A percentile compares a stretch with the other conserved stretches of the same genome.
These are phyloP conservation scores for Phaeomoniella chlamydospora DNA, from an alignment of 2,329 filamentous ascomycete species.

Conservation along the genomic window DNA sequence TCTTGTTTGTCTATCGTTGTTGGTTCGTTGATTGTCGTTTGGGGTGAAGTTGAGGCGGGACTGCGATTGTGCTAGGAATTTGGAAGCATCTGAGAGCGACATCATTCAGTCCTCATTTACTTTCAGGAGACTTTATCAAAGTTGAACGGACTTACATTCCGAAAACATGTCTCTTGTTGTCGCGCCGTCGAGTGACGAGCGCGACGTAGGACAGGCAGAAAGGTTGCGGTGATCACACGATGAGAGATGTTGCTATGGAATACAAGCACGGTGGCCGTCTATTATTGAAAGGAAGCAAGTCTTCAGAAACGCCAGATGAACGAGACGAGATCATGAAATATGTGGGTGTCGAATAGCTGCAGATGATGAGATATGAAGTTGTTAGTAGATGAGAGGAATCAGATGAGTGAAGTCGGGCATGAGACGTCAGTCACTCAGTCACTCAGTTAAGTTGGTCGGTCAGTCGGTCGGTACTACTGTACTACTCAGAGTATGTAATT, in stretches of 20 bases:
- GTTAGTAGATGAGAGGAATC: no score
- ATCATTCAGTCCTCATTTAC: not conserved
- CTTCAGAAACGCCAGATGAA: no score
- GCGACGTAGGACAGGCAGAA: constrained; percentile 1
- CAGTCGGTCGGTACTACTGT: no score
- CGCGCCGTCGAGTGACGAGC: constrained; percentile 4
- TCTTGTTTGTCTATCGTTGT: constrained; percentile 31
- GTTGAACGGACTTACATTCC: constrained; percentile 63
- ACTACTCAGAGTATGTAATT: no score
- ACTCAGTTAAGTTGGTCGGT: no score
- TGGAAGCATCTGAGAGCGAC: constrained; percentile 64
- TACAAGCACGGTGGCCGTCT: no score
- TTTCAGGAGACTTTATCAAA: constrained; percentile 1
- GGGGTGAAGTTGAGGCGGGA: constrained; percentile 68
- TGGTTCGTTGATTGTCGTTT: constrained; percentile 33
- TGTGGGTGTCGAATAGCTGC: no score
- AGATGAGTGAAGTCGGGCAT: no score
- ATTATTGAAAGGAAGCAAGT: no score
- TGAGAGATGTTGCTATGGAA: not conserved
- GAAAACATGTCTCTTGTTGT: constrained; percentile 58
- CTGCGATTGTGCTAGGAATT: constrained; percentile 92
- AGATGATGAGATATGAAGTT: no score
- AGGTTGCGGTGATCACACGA: not conserved
- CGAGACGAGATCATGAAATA: no score
- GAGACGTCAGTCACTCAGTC: no score